Base-by-base conservation (phyloP, 495 filamentous ascomycete species). In the Penicillium canescens region DNA sequence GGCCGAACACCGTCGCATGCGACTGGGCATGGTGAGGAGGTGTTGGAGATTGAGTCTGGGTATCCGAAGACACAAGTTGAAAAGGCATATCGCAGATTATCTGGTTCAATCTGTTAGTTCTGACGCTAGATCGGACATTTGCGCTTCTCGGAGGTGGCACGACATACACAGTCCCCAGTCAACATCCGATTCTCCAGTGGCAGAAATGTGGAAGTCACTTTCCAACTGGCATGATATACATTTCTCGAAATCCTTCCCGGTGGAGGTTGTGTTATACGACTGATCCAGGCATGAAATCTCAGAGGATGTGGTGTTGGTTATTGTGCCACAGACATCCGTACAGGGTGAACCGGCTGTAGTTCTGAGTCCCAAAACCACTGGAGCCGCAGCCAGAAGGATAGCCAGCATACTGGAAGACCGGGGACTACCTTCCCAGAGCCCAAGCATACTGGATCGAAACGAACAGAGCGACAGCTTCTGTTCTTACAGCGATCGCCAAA, bases 91-190 rank as follows among this genome's bases (percentile, higher is more conserved):
- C 79, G 76, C 45, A 82, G 66, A 42, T 82, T 82, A 53, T 71
- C 79, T 82, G 50, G 11, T 41, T 31, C 34, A n/a, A 40, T 26
- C 2, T 21, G 31, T 55, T 53, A 62, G 53, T 23, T 20, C 36
- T 23, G 24, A 46, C 26, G 42, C 24, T 16, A 13, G 24, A 40
- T 5, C 18, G 10, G 6, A 20, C 2, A 34, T 20, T 9, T 38
- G 38, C 28, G 11, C 48, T 26, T 42, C 40, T 1, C 16, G 21
- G 24, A 26, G 21, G 26, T 50, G 48, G 7, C 21, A 42, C 49
- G 21, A 68, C 81, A 63, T 74, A 84, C 82, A 87, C 16, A 88
- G 68, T 18, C 69, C 84, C 82, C 81, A 86, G 60, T 78, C 70
- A 0, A 83, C 63, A 60, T 88, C 84, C 4, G 77, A 76, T 62